phyloP scores from a whole-genome alignment of 2,329 filamentous ascomycete species.

The Phaeosphaeria sp. region DNA sequence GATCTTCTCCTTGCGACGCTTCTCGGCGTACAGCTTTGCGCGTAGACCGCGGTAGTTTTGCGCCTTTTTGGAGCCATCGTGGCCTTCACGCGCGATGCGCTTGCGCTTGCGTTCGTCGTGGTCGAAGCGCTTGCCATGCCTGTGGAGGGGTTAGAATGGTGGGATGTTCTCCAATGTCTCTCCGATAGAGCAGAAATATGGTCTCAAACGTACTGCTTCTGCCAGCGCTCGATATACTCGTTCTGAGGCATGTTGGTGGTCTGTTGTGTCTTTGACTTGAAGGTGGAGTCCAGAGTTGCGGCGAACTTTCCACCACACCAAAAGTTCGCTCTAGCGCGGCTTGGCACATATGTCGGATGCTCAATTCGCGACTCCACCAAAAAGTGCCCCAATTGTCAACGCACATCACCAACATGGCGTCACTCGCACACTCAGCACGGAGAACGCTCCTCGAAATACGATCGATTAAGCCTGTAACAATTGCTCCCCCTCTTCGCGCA shows the following conservation, averaged over 20 bases:
- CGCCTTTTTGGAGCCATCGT: constrained; percentile 86
- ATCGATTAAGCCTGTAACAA: constrained; percentile 58
- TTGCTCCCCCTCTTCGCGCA: constrained; percentile 58
- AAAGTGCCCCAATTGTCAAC: constrained; percentile 19
- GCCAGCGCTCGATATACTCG: constrained; percentile 77
- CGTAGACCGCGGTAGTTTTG: constrained; percentile 91
- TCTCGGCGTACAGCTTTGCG: constrained; percentile 92
- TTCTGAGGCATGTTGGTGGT: constrained; percentile 72
- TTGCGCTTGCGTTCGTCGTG: constrained; percentile 91
- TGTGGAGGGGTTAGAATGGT: constrained; percentile 26
- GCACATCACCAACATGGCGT: constrained; percentile 36
- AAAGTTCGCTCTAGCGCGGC: constrained; percentile 26
- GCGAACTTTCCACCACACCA: constrained; percentile 29
- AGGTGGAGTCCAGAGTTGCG: constrained; percentile 13
- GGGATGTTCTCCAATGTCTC: neutral
- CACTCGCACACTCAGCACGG: constrained; percentile 62
- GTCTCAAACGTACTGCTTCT: constrained; percentile 60
- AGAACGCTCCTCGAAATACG: constrained; percentile 69
- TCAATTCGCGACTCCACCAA: constrained; percentile 16
- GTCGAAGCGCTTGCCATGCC: constrained; percentile 63
- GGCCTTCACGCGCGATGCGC: constrained; percentile 83
- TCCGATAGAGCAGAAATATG: neutral
- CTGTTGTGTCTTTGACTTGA: constrained; percentile 7
- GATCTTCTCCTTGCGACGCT: constrained; percentile 88
- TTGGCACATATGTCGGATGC: constrained; percentile 25